Conservation (phyloP, 2,329 filamentous ascomycete species). For the Keithomyces neogunnii region DNA sequence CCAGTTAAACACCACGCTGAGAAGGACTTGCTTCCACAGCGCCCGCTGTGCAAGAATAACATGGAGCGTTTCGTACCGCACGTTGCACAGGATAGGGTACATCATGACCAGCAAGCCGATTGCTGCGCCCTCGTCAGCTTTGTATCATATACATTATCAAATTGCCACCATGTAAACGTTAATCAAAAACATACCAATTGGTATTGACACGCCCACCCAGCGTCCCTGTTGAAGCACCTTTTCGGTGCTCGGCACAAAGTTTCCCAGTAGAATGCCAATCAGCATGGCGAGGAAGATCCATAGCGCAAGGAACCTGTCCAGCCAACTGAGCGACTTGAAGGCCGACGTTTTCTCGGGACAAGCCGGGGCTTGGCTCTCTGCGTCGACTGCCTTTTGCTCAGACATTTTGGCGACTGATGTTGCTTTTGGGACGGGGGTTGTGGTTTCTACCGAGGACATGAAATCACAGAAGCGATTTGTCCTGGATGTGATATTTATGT, state of each 20-base stretch:
- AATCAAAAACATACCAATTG: neutral
- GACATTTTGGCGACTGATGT: neutral
- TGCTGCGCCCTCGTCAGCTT: constrained; percentile 35
- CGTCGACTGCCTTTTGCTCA: neutral
- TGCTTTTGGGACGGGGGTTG: neutral
- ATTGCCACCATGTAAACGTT: neutral
- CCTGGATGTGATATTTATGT: neutral
- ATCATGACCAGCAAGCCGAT: constrained; percentile 84
- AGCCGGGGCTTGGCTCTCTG: neutral
- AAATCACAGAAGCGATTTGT: neutral
- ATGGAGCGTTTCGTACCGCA: constrained; percentile 69
- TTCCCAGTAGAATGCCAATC: constrained; percentile 66
- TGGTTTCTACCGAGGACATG: neutral
- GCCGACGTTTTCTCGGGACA: constrained; percentile 21
- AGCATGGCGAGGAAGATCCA: constrained; percentile 77
- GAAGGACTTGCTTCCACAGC: constrained; percentile 71
- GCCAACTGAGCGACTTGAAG: constrained; percentile 46
- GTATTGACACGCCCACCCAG: constrained; percentile 2
- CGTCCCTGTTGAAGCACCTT: constrained; percentile 56
- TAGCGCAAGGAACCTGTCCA: constrained; percentile 56
- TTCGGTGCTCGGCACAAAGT: constrained; percentile 58
- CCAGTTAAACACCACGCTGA: constrained; percentile 76
- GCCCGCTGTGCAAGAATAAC: constrained; percentile 49
- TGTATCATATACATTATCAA: neutral
- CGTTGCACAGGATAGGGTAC: constrained; percentile 87